Conservation (phyloP, 2,329 filamentous ascomycete genomes). For the Fusarium liriodendri region DNA sequence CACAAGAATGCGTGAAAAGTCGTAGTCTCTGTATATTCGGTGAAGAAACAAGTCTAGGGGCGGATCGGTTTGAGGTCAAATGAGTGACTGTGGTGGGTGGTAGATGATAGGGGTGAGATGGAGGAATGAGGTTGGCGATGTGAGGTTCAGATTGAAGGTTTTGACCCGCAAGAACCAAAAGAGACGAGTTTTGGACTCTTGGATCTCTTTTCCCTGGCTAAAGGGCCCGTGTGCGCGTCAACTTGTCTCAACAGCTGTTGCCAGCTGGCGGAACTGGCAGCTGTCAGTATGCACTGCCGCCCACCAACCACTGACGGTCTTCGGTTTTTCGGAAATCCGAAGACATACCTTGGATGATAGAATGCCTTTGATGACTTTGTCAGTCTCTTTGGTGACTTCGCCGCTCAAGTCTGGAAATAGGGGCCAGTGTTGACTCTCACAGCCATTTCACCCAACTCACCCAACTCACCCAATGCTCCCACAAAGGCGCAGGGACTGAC, state of each 20-base stretch:
- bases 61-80: not conserved
- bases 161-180: not conserved
- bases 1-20: not conserved
- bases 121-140: not conserved
- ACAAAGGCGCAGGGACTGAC: not conserved
- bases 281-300: not conserved
- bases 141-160: not conserved
- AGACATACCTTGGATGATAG: not conserved
- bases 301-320: not conserved
- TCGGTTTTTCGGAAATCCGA: not conserved
- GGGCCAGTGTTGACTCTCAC: not conserved
- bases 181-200: not conserved
- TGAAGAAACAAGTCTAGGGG: not conserved
- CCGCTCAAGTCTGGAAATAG: not conserved
- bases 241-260: slow-evolving; percentile 7
- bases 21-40: not conserved
- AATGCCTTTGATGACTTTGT: not conserved
- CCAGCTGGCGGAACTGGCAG: slow-evolving; percentile 28
- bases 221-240: not conserved
- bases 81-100: not conserved
- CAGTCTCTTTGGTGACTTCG: not conserved
- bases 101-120: slow-evolving; percentile 19
- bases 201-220: not conserved
- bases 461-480: not conserved
- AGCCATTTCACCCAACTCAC: not conserved